A percentile compares a stretch with the other conserved stretches of the same genome.
These are phyloP conservation scores for Wallacemonas rigidus DNA, from an alignment of 208 protist genomes.

Conservation along the genomic window DNA sequence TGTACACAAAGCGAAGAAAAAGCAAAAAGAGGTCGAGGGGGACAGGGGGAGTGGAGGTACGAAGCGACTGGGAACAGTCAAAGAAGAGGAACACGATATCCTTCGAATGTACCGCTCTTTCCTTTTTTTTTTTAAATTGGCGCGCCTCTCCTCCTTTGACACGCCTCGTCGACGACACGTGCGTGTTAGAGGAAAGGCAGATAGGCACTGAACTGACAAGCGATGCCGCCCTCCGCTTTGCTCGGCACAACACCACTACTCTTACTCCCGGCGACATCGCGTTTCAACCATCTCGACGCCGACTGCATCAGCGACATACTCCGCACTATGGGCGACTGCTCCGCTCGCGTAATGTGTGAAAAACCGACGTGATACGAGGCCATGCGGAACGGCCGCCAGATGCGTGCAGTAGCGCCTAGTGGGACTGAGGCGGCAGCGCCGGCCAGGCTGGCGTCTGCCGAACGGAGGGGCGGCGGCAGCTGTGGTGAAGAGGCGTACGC, in stretches of 20 bases:
- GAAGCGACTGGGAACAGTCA: no score
- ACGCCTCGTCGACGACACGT: not conserved
- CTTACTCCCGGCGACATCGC: conserved; percentile 13
- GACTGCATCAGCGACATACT: conserved; percentile 4
- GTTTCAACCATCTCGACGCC: conserved; percentile 6
- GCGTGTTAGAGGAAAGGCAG: conserved; percentile 7
- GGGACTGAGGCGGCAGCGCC: not conserved
- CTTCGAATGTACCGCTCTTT: no score
- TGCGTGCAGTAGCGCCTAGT: not conserved
- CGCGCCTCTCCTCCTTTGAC: no score
- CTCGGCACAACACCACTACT: conserved; percentile 9
- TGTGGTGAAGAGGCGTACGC: no score
- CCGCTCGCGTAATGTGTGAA: not conserved
- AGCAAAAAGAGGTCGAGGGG: no score
- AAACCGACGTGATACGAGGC: not conserved
- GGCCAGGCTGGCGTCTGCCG: no score
- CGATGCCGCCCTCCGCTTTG: conserved; percentile 1
- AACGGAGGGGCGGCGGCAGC: no score
- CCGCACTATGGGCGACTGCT: not conserved
- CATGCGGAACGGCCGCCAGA: conserved; percentile 1
- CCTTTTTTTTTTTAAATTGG: not conserved
- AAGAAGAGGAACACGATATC: no score
- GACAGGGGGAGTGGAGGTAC: no score
- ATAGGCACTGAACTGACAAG: not conserved
- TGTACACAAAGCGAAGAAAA: no score